These are phyloP conservation scores for Globisporangium nagaii DNA, from an alignment of 352 stramenopile genomes.

Conservation along the genomic window DNA sequence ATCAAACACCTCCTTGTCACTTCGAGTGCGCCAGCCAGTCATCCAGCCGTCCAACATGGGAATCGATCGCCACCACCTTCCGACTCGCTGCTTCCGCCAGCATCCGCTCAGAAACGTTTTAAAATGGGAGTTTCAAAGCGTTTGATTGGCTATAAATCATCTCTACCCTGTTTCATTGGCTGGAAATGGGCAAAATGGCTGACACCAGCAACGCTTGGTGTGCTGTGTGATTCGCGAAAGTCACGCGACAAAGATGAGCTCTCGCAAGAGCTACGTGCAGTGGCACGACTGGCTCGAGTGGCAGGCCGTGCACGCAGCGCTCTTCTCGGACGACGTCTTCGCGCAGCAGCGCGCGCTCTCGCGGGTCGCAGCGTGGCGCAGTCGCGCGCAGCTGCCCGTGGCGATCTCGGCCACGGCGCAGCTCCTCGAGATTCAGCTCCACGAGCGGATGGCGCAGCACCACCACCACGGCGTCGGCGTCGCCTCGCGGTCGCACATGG, in stretches of 20 bases:
- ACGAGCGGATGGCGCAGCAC: slow-evolving; percentile 61
- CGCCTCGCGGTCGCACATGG: slow-evolving; percentile 71
- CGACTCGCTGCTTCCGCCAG: too few relatives aligned
- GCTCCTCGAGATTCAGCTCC: slow-evolving; percentile 67
- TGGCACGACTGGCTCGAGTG: slow-evolving; percentile 78
- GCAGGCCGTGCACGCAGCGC: slow-evolving; percentile 50
- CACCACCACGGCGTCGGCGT: slow-evolving; percentile 64
- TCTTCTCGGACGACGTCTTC: slow-evolving; percentile 52
- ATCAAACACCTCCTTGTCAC: too few relatives aligned
- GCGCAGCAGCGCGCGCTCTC: slow-evolving; percentile 50
- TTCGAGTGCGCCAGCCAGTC: too few relatives aligned
- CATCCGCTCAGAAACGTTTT: too few relatives aligned
- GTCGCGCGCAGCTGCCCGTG: slow-evolving; percentile 64
- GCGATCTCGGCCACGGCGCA: slow-evolving; percentile 74
- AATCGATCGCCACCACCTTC: too few relatives aligned
- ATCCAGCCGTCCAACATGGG: too few relatives aligned
- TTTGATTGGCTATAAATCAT: slow-evolving; percentile 8
- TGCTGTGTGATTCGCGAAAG: slow-evolving; percentile 1
- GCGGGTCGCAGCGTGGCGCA: slow-evolving; percentile 62
- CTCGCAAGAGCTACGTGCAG: slow-evolving; percentile 36
- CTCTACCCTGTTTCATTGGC: not conserved
- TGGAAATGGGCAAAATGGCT: not conserved
- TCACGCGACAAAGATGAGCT: slow-evolving; percentile 25
- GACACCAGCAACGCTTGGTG: not conserved
- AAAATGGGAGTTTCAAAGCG: too few relatives aligned